These are phyloP conservation scores for Picochlorum sp. DNA, from an alignment of 139 green algal genomes.

Conservation along the genomic window DNA sequence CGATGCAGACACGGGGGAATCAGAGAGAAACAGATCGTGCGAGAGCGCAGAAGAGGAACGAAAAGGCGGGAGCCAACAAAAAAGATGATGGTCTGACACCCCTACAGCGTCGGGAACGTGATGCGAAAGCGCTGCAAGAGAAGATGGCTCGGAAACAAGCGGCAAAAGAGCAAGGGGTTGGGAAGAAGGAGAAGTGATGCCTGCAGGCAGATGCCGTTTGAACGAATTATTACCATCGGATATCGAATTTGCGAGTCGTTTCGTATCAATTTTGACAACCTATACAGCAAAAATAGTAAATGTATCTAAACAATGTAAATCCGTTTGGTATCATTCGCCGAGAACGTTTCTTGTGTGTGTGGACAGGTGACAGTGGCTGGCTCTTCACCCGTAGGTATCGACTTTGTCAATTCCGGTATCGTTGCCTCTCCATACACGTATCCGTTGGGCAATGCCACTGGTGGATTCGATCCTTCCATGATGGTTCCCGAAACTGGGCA, in stretches of 20 bases:
- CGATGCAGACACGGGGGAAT: slow-evolving; percentile 30
- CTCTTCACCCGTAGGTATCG: neutral
- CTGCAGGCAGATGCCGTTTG: no score
- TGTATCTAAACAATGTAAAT: neutral
- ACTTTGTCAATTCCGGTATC: slow-evolving; percentile 14
- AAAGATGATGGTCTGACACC: slow-evolving; percentile 39
- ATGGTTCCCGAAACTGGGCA: slow-evolving; percentile 67
- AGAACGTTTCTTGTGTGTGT: neutral
- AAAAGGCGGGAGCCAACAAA: slow-evolving; percentile 6
- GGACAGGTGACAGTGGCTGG: neutral
- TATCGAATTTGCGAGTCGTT: no score
- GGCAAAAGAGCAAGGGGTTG: slow-evolving; percentile 1
- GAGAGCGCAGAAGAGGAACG: slow-evolving; percentile 21
- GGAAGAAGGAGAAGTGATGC: neutral
- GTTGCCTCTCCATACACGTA: slow-evolving; percentile 67
- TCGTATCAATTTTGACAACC: no score
- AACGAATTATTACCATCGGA: no score
- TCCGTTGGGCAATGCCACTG: slow-evolving; percentile 83
- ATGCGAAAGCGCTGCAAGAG: slow-evolving; percentile 36
- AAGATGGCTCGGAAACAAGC: slow-evolving; percentile 30
- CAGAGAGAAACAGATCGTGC: slow-evolving; percentile 34
- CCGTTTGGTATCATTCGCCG: neutral
- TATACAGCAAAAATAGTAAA: no score
- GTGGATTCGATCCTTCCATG: slow-evolving; percentile 90
- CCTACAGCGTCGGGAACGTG: slow-evolving; percentile 32